These are phyloP conservation scores for Yamadazyma philogaea DNA, from an alignment of 805 yeast genomes.

Conservation along the genomic window DNA sequence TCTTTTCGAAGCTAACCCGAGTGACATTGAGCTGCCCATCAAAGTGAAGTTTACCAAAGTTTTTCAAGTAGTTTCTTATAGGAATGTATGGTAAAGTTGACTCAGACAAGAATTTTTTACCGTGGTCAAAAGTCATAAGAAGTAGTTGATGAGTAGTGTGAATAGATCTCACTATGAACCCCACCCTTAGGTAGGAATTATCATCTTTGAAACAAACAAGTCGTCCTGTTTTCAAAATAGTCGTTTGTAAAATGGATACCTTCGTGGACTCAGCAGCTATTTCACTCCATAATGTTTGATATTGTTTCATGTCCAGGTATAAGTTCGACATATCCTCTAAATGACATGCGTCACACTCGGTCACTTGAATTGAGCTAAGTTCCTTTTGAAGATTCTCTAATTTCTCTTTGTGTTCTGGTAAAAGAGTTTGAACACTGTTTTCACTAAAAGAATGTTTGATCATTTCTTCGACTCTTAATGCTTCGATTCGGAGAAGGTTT, in stretches of 20 bases:
- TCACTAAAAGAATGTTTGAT: slow-evolving; percentile 94
- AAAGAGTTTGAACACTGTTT: slow-evolving; percentile 75
- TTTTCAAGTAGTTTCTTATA: slow-evolving; percentile 29
- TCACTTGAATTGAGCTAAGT: slow-evolving; percentile 35
- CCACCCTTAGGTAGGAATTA: slow-evolving; percentile 42
- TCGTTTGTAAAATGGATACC: slow-evolving; percentile 45
- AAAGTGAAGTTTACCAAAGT: slow-evolving; percentile 35
- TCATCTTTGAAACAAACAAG: slow-evolving; percentile 56
- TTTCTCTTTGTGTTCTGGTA: slow-evolving; percentile 79
- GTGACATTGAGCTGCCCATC: slow-evolving; percentile 33
- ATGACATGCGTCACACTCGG: slow-evolving; percentile 36
- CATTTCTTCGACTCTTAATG: slow-evolving; percentile 96
- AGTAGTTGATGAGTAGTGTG: slow-evolving; percentile 28
- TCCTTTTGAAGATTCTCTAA: slow-evolving; percentile 52
- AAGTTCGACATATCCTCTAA: slow-evolving; percentile 43
- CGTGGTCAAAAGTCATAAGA: slow-evolving; percentile 46
- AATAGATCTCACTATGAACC: slow-evolving; percentile 51
- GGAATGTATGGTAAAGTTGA: slow-evolving; percentile 39
- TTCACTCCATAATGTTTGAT: slow-evolving; percentile 41
- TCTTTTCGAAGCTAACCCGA: slow-evolving; percentile 36
- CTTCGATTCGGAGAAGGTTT: slow-evolving; percentile 88
- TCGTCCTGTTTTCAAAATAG: slow-evolving; percentile 51
- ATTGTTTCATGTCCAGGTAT: slow-evolving; percentile 44
- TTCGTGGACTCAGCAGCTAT: slow-evolving; percentile 48
- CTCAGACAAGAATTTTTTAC: slow-evolving; percentile 25